phyloP scores from a whole-genome alignment of 108 stramenopile genomes.

The Pseudonitzschia multistriata region DNA sequence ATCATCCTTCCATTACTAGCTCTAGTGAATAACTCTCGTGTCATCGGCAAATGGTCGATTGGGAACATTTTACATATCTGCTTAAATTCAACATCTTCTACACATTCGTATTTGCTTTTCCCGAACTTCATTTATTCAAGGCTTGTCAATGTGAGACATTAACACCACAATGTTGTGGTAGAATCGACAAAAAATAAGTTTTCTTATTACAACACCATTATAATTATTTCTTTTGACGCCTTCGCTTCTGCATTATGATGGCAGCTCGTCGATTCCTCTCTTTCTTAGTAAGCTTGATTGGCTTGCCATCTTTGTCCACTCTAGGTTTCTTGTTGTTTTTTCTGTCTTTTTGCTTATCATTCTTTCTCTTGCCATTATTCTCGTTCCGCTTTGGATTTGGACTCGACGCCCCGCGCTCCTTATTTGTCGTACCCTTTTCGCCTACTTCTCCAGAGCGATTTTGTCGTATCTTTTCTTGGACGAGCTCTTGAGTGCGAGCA shows the following conservation, averaged over 20 bases:
- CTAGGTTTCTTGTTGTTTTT: constrained; percentile 23
- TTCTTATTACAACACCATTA: background rate
- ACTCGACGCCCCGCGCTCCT: background rate
- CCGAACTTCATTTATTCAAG: no score
- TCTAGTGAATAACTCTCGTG: no score
- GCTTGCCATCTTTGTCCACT: constrained; percentile 11
- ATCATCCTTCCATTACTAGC: no score
- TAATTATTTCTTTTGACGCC: constrained; percentile 6
- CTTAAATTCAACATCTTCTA: no score
- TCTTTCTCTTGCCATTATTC: constrained; percentile 12
- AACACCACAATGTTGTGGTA: no score
- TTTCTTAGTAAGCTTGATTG: constrained; percentile 45
- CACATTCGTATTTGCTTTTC: no score
- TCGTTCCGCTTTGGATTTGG: constrained; percentile 5
- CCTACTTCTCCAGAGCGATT: constrained; percentile 8
- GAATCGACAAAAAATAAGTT: no score
- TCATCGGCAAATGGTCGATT: no score
- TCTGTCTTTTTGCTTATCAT: background rate
- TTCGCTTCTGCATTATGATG: constrained; percentile 32
- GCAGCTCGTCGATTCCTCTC: constrained; percentile 53
- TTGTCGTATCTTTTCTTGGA: constrained; percentile 49
- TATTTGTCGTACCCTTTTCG: background rate
- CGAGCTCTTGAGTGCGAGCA: constrained; percentile 57
- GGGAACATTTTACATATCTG: no score
- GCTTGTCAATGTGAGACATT: no score